Evolutionary conservation across 371 early-diverging fungal genomes (phyloP), one percentile per base, ranked within the genome.

Genomic region (Blastocladiella emersonii): DNA sequence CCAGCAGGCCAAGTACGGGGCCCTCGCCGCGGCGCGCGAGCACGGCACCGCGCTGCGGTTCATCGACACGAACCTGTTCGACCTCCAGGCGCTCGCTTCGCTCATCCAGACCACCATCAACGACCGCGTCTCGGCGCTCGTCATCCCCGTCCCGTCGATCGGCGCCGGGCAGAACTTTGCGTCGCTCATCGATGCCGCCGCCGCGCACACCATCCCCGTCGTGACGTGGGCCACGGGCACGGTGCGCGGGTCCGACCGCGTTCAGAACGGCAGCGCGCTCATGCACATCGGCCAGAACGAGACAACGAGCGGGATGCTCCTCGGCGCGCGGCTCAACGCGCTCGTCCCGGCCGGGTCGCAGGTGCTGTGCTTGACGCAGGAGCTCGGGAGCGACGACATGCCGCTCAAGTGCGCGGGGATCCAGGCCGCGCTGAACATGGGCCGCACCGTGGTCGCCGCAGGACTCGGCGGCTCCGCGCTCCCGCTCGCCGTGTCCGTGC

Each of bases 381-480:
- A 51, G 32, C 30, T 51, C 17, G 53, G 53, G 13, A 51, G 32
- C 53, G 53, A 51, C 27, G 53, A 51, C 53, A 51, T 51, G 53
- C 53, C 53, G 32, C 53, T 51, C 30, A 51, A 51, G 32, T 51
- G 53, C 8, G 53, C 53, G 21, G 53, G 53, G 0, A 32, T 51
- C 32, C 30, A 12, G 53, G 13, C 32, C 15, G 53, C 30, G 32
- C 32, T 51, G 30, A 51, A 27, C 30, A 30, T 12, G 10, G 53
- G 53, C 1, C 53, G 53, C 2, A 5, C 53, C 13, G 32, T 51
- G 3, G 17, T 30, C 2, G 8, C 32, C 17, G 41, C 41, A 10
- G 41, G 41, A 21, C 27, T 21, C 13, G 27, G 15, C 0, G 32
- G 15, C 19, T 10, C 8, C 1, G 8, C 30, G 53, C 32, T 51